Evolutionary conservation across 192 early-diverging fungal genomes (phyloP), one percentile per base, ranked within the genome.

Genomic region (Mortierella hygrophila): DNA sequence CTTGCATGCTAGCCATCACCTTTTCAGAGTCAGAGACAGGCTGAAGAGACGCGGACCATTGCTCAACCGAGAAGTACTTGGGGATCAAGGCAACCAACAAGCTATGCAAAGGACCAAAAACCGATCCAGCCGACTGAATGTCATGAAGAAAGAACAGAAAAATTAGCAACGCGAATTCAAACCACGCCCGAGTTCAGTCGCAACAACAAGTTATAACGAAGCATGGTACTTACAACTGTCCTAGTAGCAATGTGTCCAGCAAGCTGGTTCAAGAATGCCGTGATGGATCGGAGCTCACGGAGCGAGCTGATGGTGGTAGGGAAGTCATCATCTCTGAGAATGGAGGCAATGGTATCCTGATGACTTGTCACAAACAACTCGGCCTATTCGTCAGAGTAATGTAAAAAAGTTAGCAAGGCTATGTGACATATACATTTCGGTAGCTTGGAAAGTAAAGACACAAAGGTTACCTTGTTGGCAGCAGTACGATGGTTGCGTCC

Each of bases 301-400:
- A 92, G 88, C 6, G 89, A 88, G 41, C 77, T 85, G 32, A 90
- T 72, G 6, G 89, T 91, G 16, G 88, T 82, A 40, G 81, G 60
- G n/a, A 78, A 70, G 4, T 72, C 73, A 29, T 85, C 79, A 76
- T 94, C 92, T 49, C 88, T 82, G 74, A 95, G 82, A 47, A 95
- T 95, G 23, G 85, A 72, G 0, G 87, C 82, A 75, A 96, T 80
- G 8, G 92, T 82, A 44, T 93, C 92, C 73, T 91, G 84, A 68
- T 86, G 84, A 35, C 79, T 86, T 3, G 84, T 71, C 60, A 86
- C 84, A 77, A 86, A 86, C 32, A 75, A 40, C 29, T 86, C 84
- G n/a, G 84, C 84, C 84, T 86, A 80, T 32, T 32, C 11, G 26
- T 32, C 3, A 32, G 68, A 63, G 26, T n/a, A 15, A 72, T 35